Evolutionary conservation across 2,329 filamentous ascomycete species (phyloP), one percentile per base, ranked within the genome.

Genomic region (Diplocarpon mali): DNA sequence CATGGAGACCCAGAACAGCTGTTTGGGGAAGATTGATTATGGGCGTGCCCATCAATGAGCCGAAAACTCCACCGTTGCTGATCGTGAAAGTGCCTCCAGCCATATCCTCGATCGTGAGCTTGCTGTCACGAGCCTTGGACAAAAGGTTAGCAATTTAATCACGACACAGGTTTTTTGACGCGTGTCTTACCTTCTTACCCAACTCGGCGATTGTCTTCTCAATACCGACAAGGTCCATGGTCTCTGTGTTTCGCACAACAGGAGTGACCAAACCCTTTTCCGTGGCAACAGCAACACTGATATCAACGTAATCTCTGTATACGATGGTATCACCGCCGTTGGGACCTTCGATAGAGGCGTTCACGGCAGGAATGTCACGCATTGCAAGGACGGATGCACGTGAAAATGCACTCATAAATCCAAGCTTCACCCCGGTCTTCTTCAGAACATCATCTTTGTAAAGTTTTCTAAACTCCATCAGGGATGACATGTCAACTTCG

Each of bases 381-480:
- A 95, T 94, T 47, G 92, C 92, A 48, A 96, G 72, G 36, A 94
- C 80, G 57, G 79, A 85, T 38, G 92, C 92, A 53, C 84, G 85
- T 3, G 90, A 85, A 68, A 98, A 98, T 45, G 90, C 90, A 64
- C 88, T 92, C 90, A 98, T 96, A 72, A 96, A 98, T n/a, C 92
- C 92, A 43, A 98, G 82, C 73, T 96, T 98, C 47, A 96, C 84
- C 36, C 89, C 90, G 9, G 86, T 92, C 73, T 90, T 94, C 76
- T 96, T 95, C 46, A 96, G 72, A 16, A 95, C 72, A 48, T 95
- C 89, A 48, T 96, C 90, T 73, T 96, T 96, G 76, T 96, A 96
- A 38, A 88, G 73, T 67, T 94, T 95, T 57, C 92, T 84, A 72
- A 98, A 90, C 52, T 95, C 87, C 83, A 96, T 95, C 40, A 98